Conservation (phyloP, 768 basidiomycete genomes). For the Tephrocybe sp. region DNA sequence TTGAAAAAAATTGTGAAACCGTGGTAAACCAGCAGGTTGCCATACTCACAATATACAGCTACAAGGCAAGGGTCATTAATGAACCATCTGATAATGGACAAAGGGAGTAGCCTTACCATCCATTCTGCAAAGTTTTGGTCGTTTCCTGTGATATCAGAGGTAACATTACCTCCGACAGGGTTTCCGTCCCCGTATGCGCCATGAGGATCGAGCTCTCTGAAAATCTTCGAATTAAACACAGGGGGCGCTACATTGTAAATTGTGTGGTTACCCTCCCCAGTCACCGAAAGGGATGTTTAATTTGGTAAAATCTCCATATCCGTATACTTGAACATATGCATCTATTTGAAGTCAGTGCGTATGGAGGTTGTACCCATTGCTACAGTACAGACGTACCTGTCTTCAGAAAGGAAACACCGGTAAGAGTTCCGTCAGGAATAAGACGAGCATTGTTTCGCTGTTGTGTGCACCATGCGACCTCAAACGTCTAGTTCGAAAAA, state of each 20-base stretch:
- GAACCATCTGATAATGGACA: not conserved
- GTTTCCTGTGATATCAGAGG: slow-evolving; percentile 39
- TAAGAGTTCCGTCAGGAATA: slow-evolving; percentile 43
- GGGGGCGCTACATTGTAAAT: not conserved
- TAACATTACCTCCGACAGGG: slow-evolving; percentile 46
- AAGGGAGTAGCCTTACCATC: slow-evolving; percentile 32
- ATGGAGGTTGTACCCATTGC: not conserved
- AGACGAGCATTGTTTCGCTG: slow-evolving; percentile 44
- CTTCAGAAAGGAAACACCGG: slow-evolving; percentile 41
- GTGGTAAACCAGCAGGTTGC: not conserved
- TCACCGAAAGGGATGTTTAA: slow-evolving; percentile 40
- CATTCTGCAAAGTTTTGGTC: slow-evolving; percentile 40
- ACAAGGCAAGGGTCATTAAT: not conserved
- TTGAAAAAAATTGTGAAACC: not conserved
- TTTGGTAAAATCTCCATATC: slow-evolving; percentile 41
- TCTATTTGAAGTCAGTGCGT: slow-evolving; percentile 20
- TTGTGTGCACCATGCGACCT: slow-evolving; percentile 47
- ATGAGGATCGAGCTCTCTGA: slow-evolving; percentile 44
- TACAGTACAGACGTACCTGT: slow-evolving; percentile 28
- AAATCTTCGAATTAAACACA: not conserved
- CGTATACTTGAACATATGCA: slow-evolving; percentile 43
- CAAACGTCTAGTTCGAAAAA: slow-evolving; percentile 29
- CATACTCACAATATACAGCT: slow-evolving; percentile 32
- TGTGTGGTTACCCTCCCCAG: slow-evolving; percentile 40
- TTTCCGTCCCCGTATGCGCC: slow-evolving; percentile 41